Conservation (phyloP, 495 filamentous ascomycete genomes). For the Penicillium turbatum region DNA sequence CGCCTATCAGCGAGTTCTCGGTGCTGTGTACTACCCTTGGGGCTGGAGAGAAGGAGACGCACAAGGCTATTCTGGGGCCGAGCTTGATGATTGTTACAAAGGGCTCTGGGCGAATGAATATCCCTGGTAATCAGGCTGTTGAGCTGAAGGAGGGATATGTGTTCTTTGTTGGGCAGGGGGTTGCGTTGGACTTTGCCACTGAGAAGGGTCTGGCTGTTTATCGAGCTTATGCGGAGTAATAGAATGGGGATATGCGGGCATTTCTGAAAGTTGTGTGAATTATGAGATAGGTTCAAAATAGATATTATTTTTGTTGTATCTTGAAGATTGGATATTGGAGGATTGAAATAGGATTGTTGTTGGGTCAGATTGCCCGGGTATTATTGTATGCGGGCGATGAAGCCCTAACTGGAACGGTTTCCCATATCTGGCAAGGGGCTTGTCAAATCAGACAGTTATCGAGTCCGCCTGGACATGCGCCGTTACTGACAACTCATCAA, state of each 20-base stretch:
- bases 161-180: constrained; percentile 63
- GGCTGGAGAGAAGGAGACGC: constrained; percentile 53
- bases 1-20: constrained; percentile 70
- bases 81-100: constrained; percentile 61
- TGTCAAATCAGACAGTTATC: not conserved
- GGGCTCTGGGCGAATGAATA: constrained; percentile 56
- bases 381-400: not conserved
- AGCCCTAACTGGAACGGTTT: not conserved
- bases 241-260: not conserved
- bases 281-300: not conserved
- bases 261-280: not conserved
- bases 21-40: constrained; percentile 58
- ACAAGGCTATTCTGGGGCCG: constrained; percentile 56
- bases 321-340: not conserved
- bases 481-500: not conserved
- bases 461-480: not conserved
- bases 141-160: constrained; percentile 59
- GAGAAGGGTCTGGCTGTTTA: constrained; percentile 51
- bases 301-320: not conserved
- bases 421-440: not conserved
- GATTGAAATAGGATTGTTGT: not conserved
- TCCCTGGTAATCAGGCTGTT: constrained; percentile 44
- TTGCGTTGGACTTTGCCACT: constrained; percentile 46
- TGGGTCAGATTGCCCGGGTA: not conserved
- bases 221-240: constrained; percentile 51